Evolutionary conservation across 768 basidiomycete genomes (phyloP), one percentile per base, ranked within the genome.

Genomic region (Dentipellis fragilis): DNA sequence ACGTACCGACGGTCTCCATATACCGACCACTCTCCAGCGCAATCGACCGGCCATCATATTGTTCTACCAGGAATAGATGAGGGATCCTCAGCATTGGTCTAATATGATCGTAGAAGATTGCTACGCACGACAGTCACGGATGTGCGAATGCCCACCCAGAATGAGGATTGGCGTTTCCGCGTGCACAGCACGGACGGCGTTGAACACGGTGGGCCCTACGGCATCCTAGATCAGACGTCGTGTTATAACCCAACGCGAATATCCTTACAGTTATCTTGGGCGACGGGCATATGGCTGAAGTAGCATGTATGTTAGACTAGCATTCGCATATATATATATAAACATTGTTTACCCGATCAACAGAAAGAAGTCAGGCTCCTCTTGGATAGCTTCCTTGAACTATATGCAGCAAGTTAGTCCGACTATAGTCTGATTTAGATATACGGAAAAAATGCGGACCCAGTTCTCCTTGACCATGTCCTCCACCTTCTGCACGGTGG

Each of bases 1-100:
- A 63, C 78, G 11, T 50, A 86, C 89, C 91, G 54, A 94, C 73
- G 10, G 93, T 96, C 71, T 96, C 93, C 85, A 95, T 88, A 66
- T 94, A 95, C 21, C 90, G 75, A 16, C 93, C 88, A 59, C 89
- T 86, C 63, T 91, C 88, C 58, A 93, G 66, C 1, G 85, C 75
- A 74, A 93, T 89, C 0, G 85, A 84, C n/a, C 84, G 76, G 3
- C 76, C 78, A 67, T 93, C 91, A 19, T 82, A 71, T 67, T 84
- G 83, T 21, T 78, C 29, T 29, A 29, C 29, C 29, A 29, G 29
- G 6, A 6, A 21, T n/a, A 42, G 38, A 22, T 2, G 19, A 10
- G 29, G 1, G n/a, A 46, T 23, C 19, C 3, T 21, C 29, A 29
- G 6, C 6, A 29, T 6, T 29, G 29, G 3, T 29, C 29, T 6